Percentiles rank a stretch among this genome's conserved stretches.
Conservation (phyloP, 108 stramenopile species). For the Aureococcus anophagefferens region DNA sequence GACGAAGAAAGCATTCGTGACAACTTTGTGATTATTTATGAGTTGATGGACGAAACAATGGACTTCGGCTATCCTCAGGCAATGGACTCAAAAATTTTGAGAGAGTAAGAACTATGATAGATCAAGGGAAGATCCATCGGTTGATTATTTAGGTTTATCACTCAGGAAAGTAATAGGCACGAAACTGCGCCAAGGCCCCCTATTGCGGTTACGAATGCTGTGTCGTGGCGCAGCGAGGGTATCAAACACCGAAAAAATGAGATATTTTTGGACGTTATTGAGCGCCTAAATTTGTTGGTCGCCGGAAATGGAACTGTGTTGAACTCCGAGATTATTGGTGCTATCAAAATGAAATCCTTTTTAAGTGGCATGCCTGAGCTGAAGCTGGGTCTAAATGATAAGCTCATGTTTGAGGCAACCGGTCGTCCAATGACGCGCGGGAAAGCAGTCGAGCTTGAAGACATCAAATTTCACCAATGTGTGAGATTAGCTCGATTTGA, state of each 20-base stretch:
- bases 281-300: constrained; percentile 94
- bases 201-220: constrained; percentile 94
- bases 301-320: constrained; percentile 91
- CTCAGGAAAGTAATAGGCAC: constrained; percentile 78
- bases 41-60: constrained; percentile 97
- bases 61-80: constrained; percentile 96
- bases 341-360: constrained; percentile 88
- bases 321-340: constrained; percentile 76
- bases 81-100: constrained; percentile 37
- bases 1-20: constrained; percentile 97
- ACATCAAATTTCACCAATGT: constrained; percentile 99
- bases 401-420: constrained; percentile 90
- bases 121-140: too few species aligned
- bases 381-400: constrained; percentile 98
- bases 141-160: constrained; percentile 79
- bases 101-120: constrained; percentile 6
- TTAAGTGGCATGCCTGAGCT: constrained; percentile 97
- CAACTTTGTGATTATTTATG: constrained; percentile 98
- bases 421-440: constrained; percentile 55
- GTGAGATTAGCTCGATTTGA: constrained; percentile 95
- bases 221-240: constrained; percentile 96
- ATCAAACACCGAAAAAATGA: constrained; percentile 99
- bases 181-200: constrained; percentile 66
- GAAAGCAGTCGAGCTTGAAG: constrained; percentile 96
- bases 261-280: constrained; percentile 97